Percentiles rank a stretch among this genome's conserved stretches.
Conservation (phyloP, 495 filamentous ascomycete species). For the Aspergillus indologenus region DNA sequence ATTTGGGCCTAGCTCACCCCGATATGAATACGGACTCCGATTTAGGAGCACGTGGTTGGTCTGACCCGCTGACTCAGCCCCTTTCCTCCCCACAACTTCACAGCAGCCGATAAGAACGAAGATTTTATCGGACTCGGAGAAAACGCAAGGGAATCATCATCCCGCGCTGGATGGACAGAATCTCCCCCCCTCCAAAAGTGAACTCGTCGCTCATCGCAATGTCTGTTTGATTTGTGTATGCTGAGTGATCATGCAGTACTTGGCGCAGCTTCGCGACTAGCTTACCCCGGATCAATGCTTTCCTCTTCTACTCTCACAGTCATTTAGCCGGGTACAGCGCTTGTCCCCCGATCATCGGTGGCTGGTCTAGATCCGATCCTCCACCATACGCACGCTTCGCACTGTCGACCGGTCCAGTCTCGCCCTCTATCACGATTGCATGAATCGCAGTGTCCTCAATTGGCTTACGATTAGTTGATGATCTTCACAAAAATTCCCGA, state of each 20-base stretch:
- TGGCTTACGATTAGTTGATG: neutral
- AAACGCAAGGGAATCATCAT: slow-evolving; percentile 5
- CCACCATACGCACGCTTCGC: neutral
- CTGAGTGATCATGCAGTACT: slow-evolving; percentile 7
- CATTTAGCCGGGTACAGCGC: slow-evolving; percentile 1
- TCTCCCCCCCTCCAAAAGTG: neutral
- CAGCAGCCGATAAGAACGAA: slow-evolving; percentile 14
- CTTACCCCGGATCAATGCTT: slow-evolving; percentile 6
- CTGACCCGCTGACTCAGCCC: slow-evolving; percentile 15
- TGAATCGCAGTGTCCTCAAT: slow-evolving; percentile 8
- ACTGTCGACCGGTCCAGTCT: neutral
- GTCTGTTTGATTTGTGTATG: neutral
- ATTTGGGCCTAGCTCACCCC: neutral
- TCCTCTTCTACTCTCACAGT: neutral
- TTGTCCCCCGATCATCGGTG: neutral
- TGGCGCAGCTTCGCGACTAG: slow-evolving; percentile 13
- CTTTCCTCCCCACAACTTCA: slow-evolving; percentile 14
- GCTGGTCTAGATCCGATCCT: neutral
- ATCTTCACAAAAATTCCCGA: neutral
- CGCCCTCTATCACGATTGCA: slow-evolving; percentile 1
- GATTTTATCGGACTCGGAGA: neutral
- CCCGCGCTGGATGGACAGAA: neutral
- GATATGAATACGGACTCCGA: slow-evolving; percentile 16
- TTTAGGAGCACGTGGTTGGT: slow-evolving; percentile 20
- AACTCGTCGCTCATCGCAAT: neutral